Percentiles rank a stretch among this genome's conserved stretches.
These are phyloP conservation scores for Daldinia decipiens DNA, from an alignment of 495 filamentous ascomycete genomes.

Conservation along the genomic window DNA sequence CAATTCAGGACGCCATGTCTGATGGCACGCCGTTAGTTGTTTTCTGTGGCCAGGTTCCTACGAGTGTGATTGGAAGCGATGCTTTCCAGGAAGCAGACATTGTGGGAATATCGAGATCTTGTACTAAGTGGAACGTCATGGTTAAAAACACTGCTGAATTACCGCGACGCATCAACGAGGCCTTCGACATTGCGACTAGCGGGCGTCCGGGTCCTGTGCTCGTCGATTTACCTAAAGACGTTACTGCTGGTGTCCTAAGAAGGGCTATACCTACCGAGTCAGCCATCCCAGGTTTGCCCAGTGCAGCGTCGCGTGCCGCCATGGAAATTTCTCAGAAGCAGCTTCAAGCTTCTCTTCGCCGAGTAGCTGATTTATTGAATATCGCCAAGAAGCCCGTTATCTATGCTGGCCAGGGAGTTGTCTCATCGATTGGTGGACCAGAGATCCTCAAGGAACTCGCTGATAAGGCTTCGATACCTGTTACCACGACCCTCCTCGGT, in stretches of 20 bases:
- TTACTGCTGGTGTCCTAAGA: constrained; percentile 72
- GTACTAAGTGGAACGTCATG: constrained; percentile 90
- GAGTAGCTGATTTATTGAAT: constrained; percentile 75
- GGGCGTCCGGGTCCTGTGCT: constrained; percentile 82
- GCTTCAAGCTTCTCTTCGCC: constrained; percentile 67
- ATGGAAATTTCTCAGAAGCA: constrained; percentile 66
- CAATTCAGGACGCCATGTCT: constrained; percentile 80
- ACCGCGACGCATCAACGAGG: constrained; percentile 81
- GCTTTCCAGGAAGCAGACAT: constrained; percentile 85
- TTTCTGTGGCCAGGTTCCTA: constrained; percentile 80
- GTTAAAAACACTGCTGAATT: constrained; percentile 81
- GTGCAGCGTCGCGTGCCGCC: constrained; percentile 74
- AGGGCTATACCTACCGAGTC: constrained; percentile 75
- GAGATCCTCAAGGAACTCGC: constrained; percentile 73
- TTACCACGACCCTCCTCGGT: constrained; percentile 82
- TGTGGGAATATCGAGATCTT: constrained; percentile 78
- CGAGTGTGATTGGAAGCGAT: constrained; percentile 77
- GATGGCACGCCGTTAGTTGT: constrained; percentile 84
- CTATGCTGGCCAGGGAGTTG: constrained; percentile 77
- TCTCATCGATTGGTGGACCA: constrained; percentile 71
- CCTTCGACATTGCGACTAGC: constrained; percentile 84
- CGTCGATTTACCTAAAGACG: constrained; percentile 82
- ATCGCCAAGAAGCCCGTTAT: constrained; percentile 80
- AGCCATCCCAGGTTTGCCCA: constrained; percentile 71
- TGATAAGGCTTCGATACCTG: constrained; percentile 77